Evolutionary conservation across 495 filamentous ascomycete genomes (phyloP), one percentile per base, ranked within the genome.

Genomic region (Penicillium roqueforti): DNA sequence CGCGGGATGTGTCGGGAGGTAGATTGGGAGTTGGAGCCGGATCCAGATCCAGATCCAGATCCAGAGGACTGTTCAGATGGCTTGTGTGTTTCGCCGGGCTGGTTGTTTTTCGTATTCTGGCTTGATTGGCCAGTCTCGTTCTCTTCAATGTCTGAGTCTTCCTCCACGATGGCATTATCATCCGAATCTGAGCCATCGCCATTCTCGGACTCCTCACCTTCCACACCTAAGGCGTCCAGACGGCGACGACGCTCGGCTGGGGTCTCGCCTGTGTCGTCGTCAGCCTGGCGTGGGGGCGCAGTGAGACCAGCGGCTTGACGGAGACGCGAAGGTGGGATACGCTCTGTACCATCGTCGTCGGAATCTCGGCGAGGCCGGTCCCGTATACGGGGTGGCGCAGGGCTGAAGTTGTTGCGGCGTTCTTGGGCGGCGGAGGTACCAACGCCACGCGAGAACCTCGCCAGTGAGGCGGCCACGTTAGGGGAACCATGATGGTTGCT

Each of bases 221-320:
- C 79, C 6, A 79, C 71, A 42, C 90, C 91, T n/a, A 96, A 72
- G 4, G 92, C 92, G 1, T 89, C 92, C 50, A 95, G 83, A 68
- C 92, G 84, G 55, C 91, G 80, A 34, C 87, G 80, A 39, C 87
- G 79, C 70, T 96, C 92, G 0, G 91, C 92, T 0, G 88, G 83
- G 4, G 90, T 95, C 68, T 96, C 92, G 37, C 76, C 80, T 3
- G 70, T 72, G 22, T 85, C 82, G 16, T 72, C 76, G 36, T 65
- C 53, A 46, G 8, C 39, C 59, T 70, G 31, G 45, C 62, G 55
- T 32, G 65, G 57, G 37, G 70, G 40, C 37, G 61, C 52, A 16
- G 56, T 28, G n/a, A 73, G 47, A 56, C 71, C 70, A 29, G 68
- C 71, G 1, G 67, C 70, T 52, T 70, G 58, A 18, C 73, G 68